A percentile compares a stretch with the other conserved stretches of the same genome.
These are phyloP conservation scores for Pythium phragmiticola DNA, from an alignment of 352 stramenopile genomes.

Conservation along the genomic window DNA sequence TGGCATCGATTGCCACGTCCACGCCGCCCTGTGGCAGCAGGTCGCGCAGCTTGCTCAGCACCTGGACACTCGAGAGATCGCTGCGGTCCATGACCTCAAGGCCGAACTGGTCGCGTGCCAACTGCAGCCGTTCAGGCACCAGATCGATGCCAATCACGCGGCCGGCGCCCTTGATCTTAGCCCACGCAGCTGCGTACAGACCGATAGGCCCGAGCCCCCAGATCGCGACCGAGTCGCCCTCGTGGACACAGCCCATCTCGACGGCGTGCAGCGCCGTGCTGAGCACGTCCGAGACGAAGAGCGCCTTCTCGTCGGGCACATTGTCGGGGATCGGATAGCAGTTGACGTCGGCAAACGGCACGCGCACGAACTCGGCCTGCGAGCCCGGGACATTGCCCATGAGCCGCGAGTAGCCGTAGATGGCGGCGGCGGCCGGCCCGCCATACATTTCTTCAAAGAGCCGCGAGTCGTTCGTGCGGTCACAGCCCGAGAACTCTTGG, in stretches of 20 bases:
- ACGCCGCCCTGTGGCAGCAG: conserved; percentile 50
- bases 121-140: conserved; percentile 46
- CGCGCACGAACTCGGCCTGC: conserved; percentile 73
- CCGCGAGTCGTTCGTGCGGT: conserved; percentile 67
- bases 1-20: conserved; percentile 58
- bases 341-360: conserved; percentile 72
- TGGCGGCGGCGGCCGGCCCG: conserved; percentile 56
- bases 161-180: conserved; percentile 61
- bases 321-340: conserved; percentile 60
- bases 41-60: conserved; percentile 46
- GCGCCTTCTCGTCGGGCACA: conserved; percentile 60
- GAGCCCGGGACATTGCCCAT: conserved; percentile 60
- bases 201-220: conserved; percentile 69
- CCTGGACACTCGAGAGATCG: conserved; percentile 42
- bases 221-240: conserved; percentile 53
- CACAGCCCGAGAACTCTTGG: conserved; percentile 61
- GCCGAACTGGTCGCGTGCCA: conserved; percentile 54
- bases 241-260: conserved; percentile 47
- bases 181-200: conserved; percentile 53
- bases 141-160: conserved; percentile 58
- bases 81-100: conserved; percentile 59
- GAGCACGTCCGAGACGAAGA: conserved; percentile 49
- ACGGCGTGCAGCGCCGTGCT: conserved; percentile 53
- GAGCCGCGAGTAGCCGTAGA: conserved; percentile 57
- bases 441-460: conserved; percentile 64